These are phyloP conservation scores for Pinus albicaulis DNA, from an alignment of 75 land plant genomes.

Conservation along the genomic window DNA sequence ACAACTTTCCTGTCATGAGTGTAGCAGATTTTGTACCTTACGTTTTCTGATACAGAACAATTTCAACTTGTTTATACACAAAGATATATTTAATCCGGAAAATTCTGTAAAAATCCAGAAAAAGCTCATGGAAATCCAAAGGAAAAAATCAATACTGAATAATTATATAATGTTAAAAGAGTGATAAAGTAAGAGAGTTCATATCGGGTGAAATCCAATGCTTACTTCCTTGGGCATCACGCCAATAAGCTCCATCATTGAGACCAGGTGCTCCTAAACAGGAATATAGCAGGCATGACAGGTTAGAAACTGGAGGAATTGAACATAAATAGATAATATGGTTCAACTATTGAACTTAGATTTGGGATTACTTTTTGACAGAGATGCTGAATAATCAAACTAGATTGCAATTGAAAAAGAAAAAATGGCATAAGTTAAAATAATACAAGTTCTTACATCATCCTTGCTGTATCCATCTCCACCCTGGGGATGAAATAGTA, in stretches of 20 bases:
- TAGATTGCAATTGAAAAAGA: background rate
- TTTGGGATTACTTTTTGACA: background rate
- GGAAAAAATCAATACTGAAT: too few relatives aligned
- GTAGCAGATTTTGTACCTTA: too few relatives aligned
- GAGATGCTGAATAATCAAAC: background rate
- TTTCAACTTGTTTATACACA: too few relatives aligned
- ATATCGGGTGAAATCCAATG: background rate
- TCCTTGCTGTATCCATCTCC: slow-evolving; percentile 68
- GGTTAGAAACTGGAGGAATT: background rate
- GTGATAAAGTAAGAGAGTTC: too few relatives aligned
- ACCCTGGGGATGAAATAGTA: slow-evolving; percentile 72
- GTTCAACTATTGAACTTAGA: background rate
- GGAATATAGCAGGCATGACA: background rate
- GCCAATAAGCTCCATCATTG: slow-evolving; percentile 90
- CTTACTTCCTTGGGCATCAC: slow-evolving; percentile 79
- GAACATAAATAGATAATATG: background rate
- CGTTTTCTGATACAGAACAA: too few relatives aligned
- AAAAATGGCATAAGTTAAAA: background rate
- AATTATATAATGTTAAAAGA: too few relatives aligned
- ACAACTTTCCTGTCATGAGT: too few relatives aligned
- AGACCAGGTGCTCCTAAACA: slow-evolving; percentile 86
- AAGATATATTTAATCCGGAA: too few relatives aligned
- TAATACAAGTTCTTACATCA: slow-evolving; percentile 45
- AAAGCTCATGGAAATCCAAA: too few relatives aligned
- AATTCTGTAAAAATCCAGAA: too few relatives aligned